Evolutionary conservation across 176 grass and related monocot genomes (phyloP), one percentile per base, ranked within the genome.

Genomic region (Hordeum vulgare): DNA sequence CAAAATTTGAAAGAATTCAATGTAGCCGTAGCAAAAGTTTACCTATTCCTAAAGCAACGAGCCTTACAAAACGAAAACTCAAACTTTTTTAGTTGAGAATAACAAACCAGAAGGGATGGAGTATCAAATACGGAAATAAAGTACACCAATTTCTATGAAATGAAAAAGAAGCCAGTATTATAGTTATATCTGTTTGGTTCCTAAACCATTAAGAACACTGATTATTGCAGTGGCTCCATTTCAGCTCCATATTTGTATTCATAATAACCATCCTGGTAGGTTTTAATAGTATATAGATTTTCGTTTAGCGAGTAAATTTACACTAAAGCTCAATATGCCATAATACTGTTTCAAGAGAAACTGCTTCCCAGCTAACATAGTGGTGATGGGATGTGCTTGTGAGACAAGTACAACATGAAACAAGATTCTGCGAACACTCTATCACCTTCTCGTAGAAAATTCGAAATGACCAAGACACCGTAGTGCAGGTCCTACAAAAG

Each of bases 391-490:
- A 34, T 45, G 26, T 21, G 20, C 39, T 65, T 66, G 27, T 33
- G 27, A 75, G 14, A 7, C 7, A 65, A 65, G 6, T 74, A 79
- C 17, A 51, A 13, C 28, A 40, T 58, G 0, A 23, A 77, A 73
- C 0, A 8, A 72, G 42, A 47, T 69, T 21, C 4, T 51, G 34
- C 10, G 65, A 34, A 20, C 27, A 76, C 75, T 70, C 27, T 33
- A 86, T 84, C 86, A 99, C 97, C 97, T 99, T 99, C 91, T 99
- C 97, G 57, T 99, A 99, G 86, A 99, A 99, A 87, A 92, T 96
- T 73, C 97, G 87, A 87, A 99, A 99, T 82, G 97, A 92, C 97
- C 97, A 99, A 54, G 97, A 99, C 18, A 99, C 93, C 3, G 97
- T 99, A 40, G 97, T 99, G 76, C 97, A 99, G 33, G 97, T 99